These are phyloP conservation scores for Lizanozyma gosingica DNA, from an alignment of 1,139 yeast genomes.

Conservation along the genomic window DNA sequence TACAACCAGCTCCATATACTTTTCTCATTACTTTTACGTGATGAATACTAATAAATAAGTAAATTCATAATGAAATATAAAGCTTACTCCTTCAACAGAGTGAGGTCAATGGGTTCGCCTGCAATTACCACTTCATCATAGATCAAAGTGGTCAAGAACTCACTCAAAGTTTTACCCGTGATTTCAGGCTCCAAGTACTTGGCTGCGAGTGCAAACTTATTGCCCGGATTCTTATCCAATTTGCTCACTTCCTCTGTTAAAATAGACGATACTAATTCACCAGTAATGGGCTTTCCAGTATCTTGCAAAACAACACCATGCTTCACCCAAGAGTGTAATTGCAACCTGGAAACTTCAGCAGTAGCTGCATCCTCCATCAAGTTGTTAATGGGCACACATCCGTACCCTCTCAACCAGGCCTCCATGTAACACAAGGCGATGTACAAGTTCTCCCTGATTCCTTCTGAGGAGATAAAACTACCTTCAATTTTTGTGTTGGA, in stretches of 20 bases:
- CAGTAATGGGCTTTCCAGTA: conserved; percentile 7
- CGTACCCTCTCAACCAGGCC: conserved; percentile 12
- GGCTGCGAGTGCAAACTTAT: conserved; percentile 12
- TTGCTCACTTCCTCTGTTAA: conserved; percentile 9
- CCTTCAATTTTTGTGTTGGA: conserved; percentile 9
- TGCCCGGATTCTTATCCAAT: conserved; percentile 4
- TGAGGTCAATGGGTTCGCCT: conserved; percentile 9
- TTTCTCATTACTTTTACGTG: too few relatives aligned
- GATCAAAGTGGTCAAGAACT: conserved; percentile 13
- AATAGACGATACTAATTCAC: conserved; percentile 7
- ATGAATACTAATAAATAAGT: too few relatives aligned
- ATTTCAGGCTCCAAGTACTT: conserved; percentile 12
- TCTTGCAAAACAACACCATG: conserved; percentile 10
- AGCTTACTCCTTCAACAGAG: conserved; percentile 4
- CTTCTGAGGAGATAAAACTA: conserved; percentile 9
- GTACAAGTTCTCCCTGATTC: conserved; percentile 11
- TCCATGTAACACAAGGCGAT: conserved; percentile 13
- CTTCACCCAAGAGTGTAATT: conserved; percentile 12
- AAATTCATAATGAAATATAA: too few relatives aligned
- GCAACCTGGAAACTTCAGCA: conserved; percentile 14
- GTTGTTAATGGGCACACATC: conserved; percentile 14
- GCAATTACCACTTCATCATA: conserved; percentile 12
- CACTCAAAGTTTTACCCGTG: conserved; percentile 11
- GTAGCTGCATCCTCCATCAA: conserved; percentile 16
- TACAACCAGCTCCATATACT: too few relatives aligned